phyloP scores from a whole-genome alignment of 257 asterid species.

The Apocynum venetum region DNA sequence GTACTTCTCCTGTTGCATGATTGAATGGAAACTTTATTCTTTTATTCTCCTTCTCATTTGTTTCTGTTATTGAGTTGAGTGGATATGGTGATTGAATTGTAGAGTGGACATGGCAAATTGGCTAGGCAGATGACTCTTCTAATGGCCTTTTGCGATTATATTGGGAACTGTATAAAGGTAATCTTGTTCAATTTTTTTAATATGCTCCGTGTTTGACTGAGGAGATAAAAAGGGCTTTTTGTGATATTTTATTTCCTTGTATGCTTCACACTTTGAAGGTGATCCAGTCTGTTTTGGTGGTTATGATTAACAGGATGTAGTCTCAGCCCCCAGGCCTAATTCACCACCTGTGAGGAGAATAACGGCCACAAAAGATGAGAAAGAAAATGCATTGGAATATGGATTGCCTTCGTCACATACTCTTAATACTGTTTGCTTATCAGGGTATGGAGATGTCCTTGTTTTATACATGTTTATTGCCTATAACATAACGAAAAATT shows the following conservation, averaged over 20 bases:
- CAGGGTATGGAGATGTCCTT: slow-evolving; percentile 55
- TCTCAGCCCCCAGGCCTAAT: slow-evolving; percentile 83
- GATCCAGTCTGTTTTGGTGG: slow-evolving; percentile 17
- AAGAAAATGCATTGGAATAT: slow-evolving; percentile 87
- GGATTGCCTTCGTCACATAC: slow-evolving; percentile 96
- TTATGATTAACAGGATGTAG: slow-evolving; percentile 62
- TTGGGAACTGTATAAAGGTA: slow-evolving; percentile 75
- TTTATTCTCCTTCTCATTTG: background rate
- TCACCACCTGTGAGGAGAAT: slow-evolving; percentile 76
- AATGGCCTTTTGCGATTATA: slow-evolving; percentile 84
- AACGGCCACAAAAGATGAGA: slow-evolving; percentile 77
- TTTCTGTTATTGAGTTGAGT: background rate
- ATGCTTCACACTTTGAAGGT: slow-evolving; percentile 1
- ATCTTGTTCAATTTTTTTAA: background rate
- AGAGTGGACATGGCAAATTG: slow-evolving; percentile 93
- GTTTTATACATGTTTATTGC: background rate
- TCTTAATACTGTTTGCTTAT: slow-evolving; percentile 86
- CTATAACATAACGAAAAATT: background rate
- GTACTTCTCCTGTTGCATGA: slow-evolving; percentile 32
- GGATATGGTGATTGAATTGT: slow-evolving; percentile 19
- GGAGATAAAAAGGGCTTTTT: background rate
- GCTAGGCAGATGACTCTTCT: slow-evolving; percentile 96
- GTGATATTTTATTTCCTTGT: background rate
- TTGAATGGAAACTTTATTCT: background rate
- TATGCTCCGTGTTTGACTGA: background rate